These are phyloP conservation scores for Colletotrichum sp. DNA, from an alignment of 2,329 filamentous ascomycete genomes.

Conservation along the genomic window DNA sequence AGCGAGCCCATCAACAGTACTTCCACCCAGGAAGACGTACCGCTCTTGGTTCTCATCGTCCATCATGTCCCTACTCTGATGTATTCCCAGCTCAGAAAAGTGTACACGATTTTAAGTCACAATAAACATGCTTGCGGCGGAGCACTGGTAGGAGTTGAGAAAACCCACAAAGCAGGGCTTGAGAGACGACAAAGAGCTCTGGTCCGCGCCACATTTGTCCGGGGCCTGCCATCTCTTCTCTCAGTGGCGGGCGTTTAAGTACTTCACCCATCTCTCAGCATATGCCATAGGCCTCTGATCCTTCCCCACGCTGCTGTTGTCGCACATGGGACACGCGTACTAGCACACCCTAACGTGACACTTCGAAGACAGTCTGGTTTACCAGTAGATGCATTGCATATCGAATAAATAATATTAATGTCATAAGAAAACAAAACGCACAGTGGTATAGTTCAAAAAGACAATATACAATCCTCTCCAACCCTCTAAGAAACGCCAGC, in stretches of 20 bases:
- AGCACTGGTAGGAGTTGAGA: neutral
- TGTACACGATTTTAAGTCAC: neutral
- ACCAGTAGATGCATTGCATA: neutral
- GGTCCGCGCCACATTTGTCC: no score
- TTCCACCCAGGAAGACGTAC: fast-evolving
- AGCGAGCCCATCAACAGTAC: neutral
- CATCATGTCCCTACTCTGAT: neutral
- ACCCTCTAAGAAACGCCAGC: neutral
- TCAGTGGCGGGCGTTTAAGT: no score
- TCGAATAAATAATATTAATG: neutral
- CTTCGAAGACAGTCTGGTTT: fast-evolving
- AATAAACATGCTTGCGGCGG: neutral
- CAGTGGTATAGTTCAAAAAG: slow-evolving; percentile 16
- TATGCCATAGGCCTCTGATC: neutral
- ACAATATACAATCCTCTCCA: neutral
- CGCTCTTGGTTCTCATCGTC: neutral
- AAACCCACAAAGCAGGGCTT: neutral
- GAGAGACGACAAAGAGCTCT: no score
- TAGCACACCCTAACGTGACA: neutral
- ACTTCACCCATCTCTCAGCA: fast-evolving
- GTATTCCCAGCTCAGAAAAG: neutral
- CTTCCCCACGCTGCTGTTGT: no score
- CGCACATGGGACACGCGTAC: neutral
- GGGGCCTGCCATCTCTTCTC: no score
- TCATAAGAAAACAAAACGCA: neutral